Conservation (phyloP, 164 flowering plant genomes). For the Aristolochia californica region DNA sequence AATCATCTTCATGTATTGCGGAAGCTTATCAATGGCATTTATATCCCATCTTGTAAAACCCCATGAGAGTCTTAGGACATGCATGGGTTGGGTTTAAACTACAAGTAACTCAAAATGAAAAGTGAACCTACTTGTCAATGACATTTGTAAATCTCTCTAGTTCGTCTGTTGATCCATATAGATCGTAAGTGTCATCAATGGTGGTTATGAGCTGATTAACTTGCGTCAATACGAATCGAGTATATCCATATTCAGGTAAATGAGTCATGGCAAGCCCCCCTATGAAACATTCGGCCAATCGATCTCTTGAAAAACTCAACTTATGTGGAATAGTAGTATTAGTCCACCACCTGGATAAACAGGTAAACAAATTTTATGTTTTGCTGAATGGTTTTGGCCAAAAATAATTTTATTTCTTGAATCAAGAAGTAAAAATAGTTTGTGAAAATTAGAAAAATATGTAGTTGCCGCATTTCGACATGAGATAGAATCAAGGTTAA, state of each 20-base stretch:
- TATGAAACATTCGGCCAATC: conserved; percentile 3
- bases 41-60: conserved; percentile 4
- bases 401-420: no score
- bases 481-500: no score
- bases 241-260: neutral
- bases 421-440: no score
- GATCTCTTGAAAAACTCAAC: conserved; percentile 16
- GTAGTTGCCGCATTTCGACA: no score
- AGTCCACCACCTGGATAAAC: conserved; percentile 38
- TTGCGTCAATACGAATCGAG: neutral
- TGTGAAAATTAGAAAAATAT: no score
- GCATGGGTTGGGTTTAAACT: neutral
- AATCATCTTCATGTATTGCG: neutral
- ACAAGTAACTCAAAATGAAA: neutral
- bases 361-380: neutral
- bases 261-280: neutral
- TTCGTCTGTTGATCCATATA: neutral
- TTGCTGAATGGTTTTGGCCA: neutral
- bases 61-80: neutral
- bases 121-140: neutral
- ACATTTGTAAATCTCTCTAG: conserved; percentile 4
- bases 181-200: conserved; percentile 6
- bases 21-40: neutral
- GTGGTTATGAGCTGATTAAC: neutral
- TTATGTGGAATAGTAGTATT: conserved; percentile 14